A percentile compares a stretch with the other conserved stretches of the same genome.
Evolutionary conservation across 2,329 filamentous ascomycete species (phyloP).

Genomic region (Colletotrichum eleusines): DNA sequence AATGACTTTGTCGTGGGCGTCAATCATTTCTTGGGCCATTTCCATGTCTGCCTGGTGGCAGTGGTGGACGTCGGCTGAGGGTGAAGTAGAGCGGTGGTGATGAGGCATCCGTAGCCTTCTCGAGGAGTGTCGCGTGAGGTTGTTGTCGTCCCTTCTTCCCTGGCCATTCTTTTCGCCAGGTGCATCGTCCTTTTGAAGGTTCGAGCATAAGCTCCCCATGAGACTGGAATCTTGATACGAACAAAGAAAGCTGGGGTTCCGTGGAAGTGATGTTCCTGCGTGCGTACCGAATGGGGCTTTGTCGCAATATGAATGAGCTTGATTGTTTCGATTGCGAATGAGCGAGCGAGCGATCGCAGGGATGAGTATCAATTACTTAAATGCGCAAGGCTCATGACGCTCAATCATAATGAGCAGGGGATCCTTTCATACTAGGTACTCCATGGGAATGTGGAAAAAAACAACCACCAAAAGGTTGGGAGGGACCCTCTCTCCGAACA

Average conservation of each 20-base stretch:
- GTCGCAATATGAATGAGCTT: slow-evolving; percentile 3
- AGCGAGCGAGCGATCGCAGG: not conserved
- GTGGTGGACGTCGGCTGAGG: not conserved
- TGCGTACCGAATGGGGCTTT: not conserved
- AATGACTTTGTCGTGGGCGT: slow-evolving; percentile 41
- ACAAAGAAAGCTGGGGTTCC: not conserved
- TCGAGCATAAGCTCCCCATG: slow-evolving; percentile 42
- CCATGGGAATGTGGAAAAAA: slow-evolving; percentile 1
- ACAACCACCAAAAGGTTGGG: not conserved
- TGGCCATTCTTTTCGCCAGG: slow-evolving; percentile 40
- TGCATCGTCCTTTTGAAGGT: slow-evolving; percentile 41
- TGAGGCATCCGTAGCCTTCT: slow-evolving; percentile 34
- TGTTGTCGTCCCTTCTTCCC: slow-evolving; percentile 33
- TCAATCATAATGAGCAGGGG: slow-evolving; percentile 2
- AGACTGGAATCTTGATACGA: not conserved
- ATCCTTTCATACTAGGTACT: not conserved
- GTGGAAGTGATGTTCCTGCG: not conserved
- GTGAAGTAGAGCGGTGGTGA: slow-evolving; percentile 16
- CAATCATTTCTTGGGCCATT: slow-evolving; percentile 31
- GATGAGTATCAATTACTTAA: slow-evolving; percentile 12
- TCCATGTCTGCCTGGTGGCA: slow-evolving; percentile 27
- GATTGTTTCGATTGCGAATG: not conserved
- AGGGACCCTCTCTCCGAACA: not conserved
- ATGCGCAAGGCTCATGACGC: slow-evolving; percentile 5
- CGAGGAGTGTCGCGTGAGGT: slow-evolving; percentile 29